These are phyloP conservation scores for Clonostachys sp. DNA, from an alignment of 2,329 filamentous ascomycete species.

Conservation along the genomic window DNA sequence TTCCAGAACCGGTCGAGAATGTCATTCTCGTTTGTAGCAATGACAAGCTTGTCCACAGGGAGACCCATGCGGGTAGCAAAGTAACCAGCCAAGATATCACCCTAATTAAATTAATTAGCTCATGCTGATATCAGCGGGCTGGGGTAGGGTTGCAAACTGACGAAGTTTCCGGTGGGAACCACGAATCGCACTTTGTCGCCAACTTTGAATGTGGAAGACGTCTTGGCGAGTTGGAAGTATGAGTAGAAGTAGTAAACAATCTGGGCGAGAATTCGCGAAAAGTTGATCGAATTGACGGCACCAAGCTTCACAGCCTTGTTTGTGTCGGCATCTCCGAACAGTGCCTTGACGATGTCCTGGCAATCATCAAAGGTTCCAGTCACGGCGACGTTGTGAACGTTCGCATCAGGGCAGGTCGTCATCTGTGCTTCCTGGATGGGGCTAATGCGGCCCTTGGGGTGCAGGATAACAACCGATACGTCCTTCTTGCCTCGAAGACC, in stretches of 20 bases:
- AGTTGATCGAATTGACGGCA: conserved; percentile 97
- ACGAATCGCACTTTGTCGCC: conserved; percentile 76
- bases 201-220: conserved; percentile 52
- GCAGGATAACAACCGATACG: conserved; percentile 91
- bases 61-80: conserved; percentile 90
- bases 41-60: conserved; percentile 80
- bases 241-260: conserved; percentile 97
- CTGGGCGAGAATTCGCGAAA: conserved; percentile 89
- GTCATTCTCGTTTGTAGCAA: conserved; percentile 96
- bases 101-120: conserved; percentile 18
- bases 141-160: neutral
- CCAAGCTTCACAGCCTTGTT: conserved; percentile 81
- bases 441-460: conserved; percentile 85
- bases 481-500: conserved; percentile 94
- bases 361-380: conserved; percentile 94
- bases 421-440: conserved; percentile 95
- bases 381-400: conserved; percentile 89
- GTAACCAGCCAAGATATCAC: conserved; percentile 89
- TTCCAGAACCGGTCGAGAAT: conserved; percentile 95
- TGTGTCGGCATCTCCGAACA: conserved; percentile 81
- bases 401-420: conserved; percentile 86
- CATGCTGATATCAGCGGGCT: no score
- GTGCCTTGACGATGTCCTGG: conserved; percentile 91
- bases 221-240: conserved; percentile 75
- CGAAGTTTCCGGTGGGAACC: conserved; percentile 91